Evolutionary conservation across 805 yeast genomes (phyloP).

Genomic region (Saccharomycopsis javanensis): DNA sequence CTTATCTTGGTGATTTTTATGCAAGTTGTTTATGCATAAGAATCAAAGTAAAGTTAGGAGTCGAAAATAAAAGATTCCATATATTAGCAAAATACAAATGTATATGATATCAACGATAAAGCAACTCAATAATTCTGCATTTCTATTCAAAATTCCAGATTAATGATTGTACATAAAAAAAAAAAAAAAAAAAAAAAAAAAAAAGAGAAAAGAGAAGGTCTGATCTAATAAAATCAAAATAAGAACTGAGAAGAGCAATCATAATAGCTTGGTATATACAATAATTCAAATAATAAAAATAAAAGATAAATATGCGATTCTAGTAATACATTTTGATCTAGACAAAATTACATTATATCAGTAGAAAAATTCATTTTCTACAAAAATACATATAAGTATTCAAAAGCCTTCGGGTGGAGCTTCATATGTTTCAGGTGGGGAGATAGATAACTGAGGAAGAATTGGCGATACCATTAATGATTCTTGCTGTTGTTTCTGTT

Average conservation of each 20-base stretch:
- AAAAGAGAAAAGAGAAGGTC: neutral
- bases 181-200: conserved; percentile 1
- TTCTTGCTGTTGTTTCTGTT: conserved; percentile 2
- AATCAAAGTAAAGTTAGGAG: neutral
- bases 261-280: neutral
- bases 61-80: too few relatives aligned
- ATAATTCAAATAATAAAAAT: neutral
- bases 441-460: neutral
- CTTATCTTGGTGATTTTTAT: neutral
- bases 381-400: neutral
- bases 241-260: neutral
- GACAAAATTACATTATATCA: neutral
- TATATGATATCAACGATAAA: too few relatives aligned
- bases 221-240: too few relatives aligned
- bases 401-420: neutral
- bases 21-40: neutral
- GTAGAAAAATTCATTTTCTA: too few relatives aligned
- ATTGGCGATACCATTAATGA: neutral
- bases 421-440: neutral
- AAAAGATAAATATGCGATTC: conserved; percentile 9
- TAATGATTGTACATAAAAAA: neutral
- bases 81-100: too few relatives aligned
- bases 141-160: too few relatives aligned
- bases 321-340: neutral
- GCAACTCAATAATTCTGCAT: too few relatives aligned